These are phyloP conservation scores for Golubevia sp. DNA, from an alignment of 1,284 basidiomycete species.

Conservation along the genomic window DNA sequence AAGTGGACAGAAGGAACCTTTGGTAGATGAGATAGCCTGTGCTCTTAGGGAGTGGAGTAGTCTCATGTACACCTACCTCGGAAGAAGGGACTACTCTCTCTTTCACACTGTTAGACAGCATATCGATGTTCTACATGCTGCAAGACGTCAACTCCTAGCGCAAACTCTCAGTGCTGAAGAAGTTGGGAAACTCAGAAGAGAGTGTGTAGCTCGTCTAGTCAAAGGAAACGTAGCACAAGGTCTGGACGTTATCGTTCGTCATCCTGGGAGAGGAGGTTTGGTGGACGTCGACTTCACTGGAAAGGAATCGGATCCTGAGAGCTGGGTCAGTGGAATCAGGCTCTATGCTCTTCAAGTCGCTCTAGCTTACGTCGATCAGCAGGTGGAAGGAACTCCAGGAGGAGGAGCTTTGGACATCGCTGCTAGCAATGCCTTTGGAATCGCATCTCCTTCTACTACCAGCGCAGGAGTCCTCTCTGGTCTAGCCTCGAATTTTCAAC, in stretches of 20 bases:
- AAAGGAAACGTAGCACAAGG: slow-evolving; percentile 89
- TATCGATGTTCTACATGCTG: slow-evolving; percentile 87
- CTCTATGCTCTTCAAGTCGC: slow-evolving; percentile 59
- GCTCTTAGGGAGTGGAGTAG: slow-evolving; percentile 93
- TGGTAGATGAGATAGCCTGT: slow-evolving; percentile 95
- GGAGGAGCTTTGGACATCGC: slow-evolving; percentile 21
- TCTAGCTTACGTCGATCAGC: slow-evolving; percentile 56
- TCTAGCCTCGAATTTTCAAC: slow-evolving; percentile 9
- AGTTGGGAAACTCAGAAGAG: slow-evolving; percentile 77
- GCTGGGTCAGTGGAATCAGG: slow-evolving; percentile 52
- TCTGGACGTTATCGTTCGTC: slow-evolving; percentile 90
- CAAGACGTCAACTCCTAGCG: slow-evolving; percentile 81
- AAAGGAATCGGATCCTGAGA: slow-evolving; percentile 36
- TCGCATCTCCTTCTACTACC: slow-evolving; percentile 29
- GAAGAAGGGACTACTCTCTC: slow-evolving; percentile 82
- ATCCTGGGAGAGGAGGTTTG: slow-evolving; percentile 85
- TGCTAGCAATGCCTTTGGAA: slow-evolving; percentile 41
- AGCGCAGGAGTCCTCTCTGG: slow-evolving; percentile 33
- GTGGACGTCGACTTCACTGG: slow-evolving; percentile 66
- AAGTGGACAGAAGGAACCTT: slow-evolving; percentile 70
- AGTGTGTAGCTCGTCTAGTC: slow-evolving; percentile 85
- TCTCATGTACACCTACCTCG: slow-evolving; percentile 87
- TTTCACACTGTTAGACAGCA: slow-evolving; percentile 86
- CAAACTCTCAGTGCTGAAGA: slow-evolving; percentile 88
- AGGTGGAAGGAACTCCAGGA: slow-evolving; percentile 13